Percentiles rank a stretch among this genome's conserved stretches.
These are phyloP conservation scores for Gypsophila paniculata DNA, from an alignment of 179 eudicot species.

Conservation along the genomic window DNA sequence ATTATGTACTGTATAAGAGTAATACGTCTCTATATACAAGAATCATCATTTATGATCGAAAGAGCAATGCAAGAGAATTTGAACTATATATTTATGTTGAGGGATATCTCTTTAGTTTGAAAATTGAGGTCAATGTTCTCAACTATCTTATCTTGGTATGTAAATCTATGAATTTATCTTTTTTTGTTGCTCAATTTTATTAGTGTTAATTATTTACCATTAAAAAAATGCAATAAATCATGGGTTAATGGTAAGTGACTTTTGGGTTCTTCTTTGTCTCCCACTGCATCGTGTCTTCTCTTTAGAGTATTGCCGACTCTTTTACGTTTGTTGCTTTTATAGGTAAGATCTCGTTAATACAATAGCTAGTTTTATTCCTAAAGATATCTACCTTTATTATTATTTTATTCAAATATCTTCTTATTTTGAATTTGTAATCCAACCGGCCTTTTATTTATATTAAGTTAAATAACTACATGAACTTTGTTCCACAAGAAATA, in stretches of 20 bases:
- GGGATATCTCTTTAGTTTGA: not conserved
- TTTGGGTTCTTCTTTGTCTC: conserved; percentile 33
- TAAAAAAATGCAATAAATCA: conserved; percentile 1
- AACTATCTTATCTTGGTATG: not conserved
- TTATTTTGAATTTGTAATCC: too few species aligned
- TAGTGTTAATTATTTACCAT: conserved; percentile 1
- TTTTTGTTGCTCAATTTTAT: not conserved
- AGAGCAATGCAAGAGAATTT: not conserved
- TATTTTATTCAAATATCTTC: not conserved
- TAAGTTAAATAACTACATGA: too few species aligned
- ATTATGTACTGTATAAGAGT: too few species aligned
- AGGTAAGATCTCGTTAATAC: conserved; percentile 12
- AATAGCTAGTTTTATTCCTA: not conserved
- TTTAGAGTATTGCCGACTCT: conserved; percentile 20
- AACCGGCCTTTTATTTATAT: too few species aligned
- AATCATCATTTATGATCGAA: not conserved
- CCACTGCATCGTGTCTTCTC: conserved; percentile 31
- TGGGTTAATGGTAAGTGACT: conserved; percentile 26
- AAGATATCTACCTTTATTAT: not conserved
- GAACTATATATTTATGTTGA: not conserved
- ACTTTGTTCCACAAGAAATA: too few species aligned
- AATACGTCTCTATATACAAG: too few species aligned
- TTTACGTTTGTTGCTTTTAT: conserved; percentile 15
- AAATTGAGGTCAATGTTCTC: not conserved
- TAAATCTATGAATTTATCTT: not conserved